Base-by-base conservation (phyloP, 352 stramenopile species). In the Globisporangium solare region DNA sequence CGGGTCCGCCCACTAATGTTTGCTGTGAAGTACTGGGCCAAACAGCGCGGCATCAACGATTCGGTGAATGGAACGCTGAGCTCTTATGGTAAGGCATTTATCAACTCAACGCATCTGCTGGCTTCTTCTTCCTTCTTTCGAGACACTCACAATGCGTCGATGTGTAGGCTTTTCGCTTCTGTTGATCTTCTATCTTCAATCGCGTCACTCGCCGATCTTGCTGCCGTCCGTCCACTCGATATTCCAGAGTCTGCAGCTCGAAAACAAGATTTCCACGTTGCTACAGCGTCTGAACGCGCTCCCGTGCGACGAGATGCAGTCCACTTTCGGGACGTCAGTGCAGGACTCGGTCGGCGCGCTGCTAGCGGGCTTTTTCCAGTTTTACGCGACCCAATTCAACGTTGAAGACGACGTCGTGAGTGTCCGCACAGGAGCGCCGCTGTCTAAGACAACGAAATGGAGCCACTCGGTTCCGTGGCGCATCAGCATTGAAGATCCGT, bases 11-110 rank as follows among this genome's bases (percentile, higher is more conserved):
- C 96, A 11, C 67, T 99, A 15, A 95, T 94, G 53, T 98, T 98
- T 67, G 91, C 97, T 2, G 84, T 99, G 61, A 99, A 99, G 71
- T 86, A 97, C 43, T 99, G 97, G 97, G 96, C 96, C 8, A 98
- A 99, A 68, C 82, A 83, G 37, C 79, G 97, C 22, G 83, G 94
- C 11, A 98, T 99, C 61, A 99, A 99, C 67, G 96, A 98, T 59
- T 95, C 97, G 35, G 86, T 79, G 20, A 91, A 98, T 24, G 95
- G 97, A 20, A 99, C 97, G 18, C 76, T 99, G 47, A 98, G 88
- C 60, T 98, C 91, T 10, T 99, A 99, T 64, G 97, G 83, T 90
- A 56, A 43, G 52, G 12, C 39, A n/a, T 43, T 43, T 15, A 35
- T 35, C 27, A 35, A 18, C n/a, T n/a, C n/a, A n/a, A n/a, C n/a